Conservation (phyloP, 192 early-diverging fungal genomes). For the Backusella tuberculispora region DNA sequence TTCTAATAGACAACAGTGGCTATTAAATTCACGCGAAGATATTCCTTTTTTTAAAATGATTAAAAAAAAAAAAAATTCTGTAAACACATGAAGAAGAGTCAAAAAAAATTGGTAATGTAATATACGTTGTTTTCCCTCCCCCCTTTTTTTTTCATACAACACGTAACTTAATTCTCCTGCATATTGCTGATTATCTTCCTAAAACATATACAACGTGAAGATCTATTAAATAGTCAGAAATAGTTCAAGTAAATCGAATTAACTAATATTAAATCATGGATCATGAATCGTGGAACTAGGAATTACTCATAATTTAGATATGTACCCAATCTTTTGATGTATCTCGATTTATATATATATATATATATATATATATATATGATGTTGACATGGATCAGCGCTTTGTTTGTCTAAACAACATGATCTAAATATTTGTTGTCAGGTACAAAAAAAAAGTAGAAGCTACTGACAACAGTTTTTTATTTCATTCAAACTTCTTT, state of each 20-base stretch:
- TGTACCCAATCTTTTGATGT: neutral
- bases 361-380: neutral
- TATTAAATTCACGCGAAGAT: slow-evolving; percentile 8
- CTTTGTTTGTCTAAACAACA: neutral
- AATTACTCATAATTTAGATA: too few species aligned
- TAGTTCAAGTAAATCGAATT: neutral
- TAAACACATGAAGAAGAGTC: slow-evolving; percentile 2
- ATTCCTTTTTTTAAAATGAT: slow-evolving; percentile 2
- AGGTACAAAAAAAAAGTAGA: slow-evolving; percentile 6
- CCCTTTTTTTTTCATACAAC: slow-evolving; percentile 1
- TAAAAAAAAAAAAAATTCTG: neutral
- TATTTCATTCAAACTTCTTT: slow-evolving; percentile 13
- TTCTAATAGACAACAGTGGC: slow-evolving; percentile 8
- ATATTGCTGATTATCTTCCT: neutral
- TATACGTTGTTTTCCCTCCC: neutral
- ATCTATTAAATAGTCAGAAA: neutral
- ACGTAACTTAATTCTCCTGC: neutral
- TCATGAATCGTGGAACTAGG: too few species aligned
- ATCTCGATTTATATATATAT: neutral
- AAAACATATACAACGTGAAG: neutral
- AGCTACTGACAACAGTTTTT: slow-evolving; percentile 2
- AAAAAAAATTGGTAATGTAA: neutral
- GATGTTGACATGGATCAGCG: neutral
- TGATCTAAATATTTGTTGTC: slow-evolving; percentile 6
- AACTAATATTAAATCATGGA: neutral